A percentile compares a stretch with the other conserved stretches of the same genome.
phyloP scores from a whole-genome alignment of 495 filamentous ascomycete genomes.

The Penicillium flavigenum region DNA sequence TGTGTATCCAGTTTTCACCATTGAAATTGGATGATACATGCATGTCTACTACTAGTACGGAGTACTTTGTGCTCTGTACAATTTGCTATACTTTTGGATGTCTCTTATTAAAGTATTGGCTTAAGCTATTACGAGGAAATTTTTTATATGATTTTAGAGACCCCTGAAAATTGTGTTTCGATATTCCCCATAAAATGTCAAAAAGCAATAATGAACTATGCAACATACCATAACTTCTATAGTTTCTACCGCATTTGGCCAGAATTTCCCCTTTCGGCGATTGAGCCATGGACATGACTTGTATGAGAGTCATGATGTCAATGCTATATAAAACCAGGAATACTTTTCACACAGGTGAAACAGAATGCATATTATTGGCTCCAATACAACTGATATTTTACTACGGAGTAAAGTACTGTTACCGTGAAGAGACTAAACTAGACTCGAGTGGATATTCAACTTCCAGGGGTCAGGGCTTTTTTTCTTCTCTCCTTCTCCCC shows the following conservation, averaged over 20 bases:
- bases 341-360: not conserved
- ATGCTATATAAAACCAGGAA: not conserved
- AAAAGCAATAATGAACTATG: too few species aligned
- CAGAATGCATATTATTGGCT: slow-evolving; percentile 4
- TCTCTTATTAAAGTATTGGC: not conserved
- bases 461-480: slow-evolving; percentile 29
- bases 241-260: not conserved
- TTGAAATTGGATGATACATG: not conserved
- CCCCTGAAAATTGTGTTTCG: too few species aligned
- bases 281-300: not conserved
- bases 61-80: not conserved
- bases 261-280: slow-evolving; percentile 8
- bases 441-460: slow-evolving; percentile 30
- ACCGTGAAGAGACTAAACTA: slow-evolving; percentile 28
- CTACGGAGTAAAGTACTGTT: slow-evolving; percentile 17
- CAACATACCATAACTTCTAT: too few species aligned
- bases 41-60: not conserved
- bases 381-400: slow-evolving; percentile 1
- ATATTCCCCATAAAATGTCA: too few species aligned
- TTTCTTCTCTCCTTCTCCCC: slow-evolving; percentile 14
- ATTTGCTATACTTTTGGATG: slow-evolving; percentile 9
- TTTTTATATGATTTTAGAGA: too few species aligned
- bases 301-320: slow-evolving; percentile 21
- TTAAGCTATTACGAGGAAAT: too few species aligned
- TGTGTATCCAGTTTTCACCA: slow-evolving; percentile 13